phyloP scores from a whole-genome alignment of 2,329 filamentous ascomycete genomes.

The Aureobasidium pullulans region DNA sequence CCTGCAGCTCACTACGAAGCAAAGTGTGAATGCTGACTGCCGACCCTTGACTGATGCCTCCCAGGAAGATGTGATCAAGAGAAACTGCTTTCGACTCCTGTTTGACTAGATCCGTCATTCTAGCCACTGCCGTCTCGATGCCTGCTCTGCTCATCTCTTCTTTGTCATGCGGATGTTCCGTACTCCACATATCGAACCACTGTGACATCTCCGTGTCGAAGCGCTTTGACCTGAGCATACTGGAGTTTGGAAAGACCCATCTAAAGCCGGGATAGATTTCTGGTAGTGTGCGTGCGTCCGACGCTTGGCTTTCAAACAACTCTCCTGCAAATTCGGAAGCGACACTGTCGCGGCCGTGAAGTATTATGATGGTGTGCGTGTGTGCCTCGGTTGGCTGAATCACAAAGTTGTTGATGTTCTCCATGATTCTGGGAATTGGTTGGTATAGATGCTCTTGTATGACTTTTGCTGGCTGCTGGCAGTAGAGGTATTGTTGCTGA shows the following conservation, averaged over 20 bases:
- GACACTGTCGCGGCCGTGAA: slow-evolving; percentile 39
- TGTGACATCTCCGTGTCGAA: slow-evolving; percentile 27
- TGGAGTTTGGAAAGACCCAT: slow-evolving; percentile 32
- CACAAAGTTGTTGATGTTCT: not conserved
- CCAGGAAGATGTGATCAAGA: slow-evolving; percentile 4
- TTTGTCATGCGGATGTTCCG: slow-evolving; percentile 23
- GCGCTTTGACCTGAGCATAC: slow-evolving; percentile 18
- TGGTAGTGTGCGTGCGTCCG: slow-evolving; percentile 23
- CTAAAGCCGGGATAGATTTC: slow-evolving; percentile 28
- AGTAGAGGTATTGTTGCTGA: not conserved
- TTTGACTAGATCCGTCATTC: not conserved
- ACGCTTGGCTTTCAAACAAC: slow-evolving; percentile 31
- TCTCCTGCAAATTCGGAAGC: slow-evolving; percentile 34
- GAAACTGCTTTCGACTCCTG: not conserved
- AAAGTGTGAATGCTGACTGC: slow-evolving; percentile 5
- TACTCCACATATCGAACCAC: slow-evolving; percentile 33
- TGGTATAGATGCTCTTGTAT: not conserved
- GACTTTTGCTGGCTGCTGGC: not conserved
- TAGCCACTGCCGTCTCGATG: not conserved
- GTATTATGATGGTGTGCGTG: slow-evolving; percentile 40
- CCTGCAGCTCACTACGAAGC: not conserved
- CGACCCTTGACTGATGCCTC: slow-evolving; percentile 13
- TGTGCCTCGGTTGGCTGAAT: slow-evolving; percentile 22
- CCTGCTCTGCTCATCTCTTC: slow-evolving; percentile 14
- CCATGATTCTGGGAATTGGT: not conserved